Evolutionary conservation across 345 rosid genomes (phyloP).

Genomic region (Populus ilicifolia): DNA sequence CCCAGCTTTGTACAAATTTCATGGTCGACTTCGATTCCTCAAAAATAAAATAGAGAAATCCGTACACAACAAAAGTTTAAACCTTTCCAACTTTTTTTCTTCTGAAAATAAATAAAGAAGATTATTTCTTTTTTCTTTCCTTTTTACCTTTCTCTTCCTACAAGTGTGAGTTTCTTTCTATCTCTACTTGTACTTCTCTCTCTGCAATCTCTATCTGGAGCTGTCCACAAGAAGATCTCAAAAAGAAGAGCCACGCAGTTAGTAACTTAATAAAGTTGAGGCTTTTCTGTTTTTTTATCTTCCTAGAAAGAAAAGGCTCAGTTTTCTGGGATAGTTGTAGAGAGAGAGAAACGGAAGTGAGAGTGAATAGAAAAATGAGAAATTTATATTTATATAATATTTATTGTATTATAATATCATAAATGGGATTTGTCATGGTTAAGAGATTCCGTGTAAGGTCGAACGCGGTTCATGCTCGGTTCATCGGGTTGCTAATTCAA

Average conservation of each 20-base stretch:
- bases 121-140: background rate
- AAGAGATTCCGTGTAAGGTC: too few species aligned
- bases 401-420: too few species aligned
- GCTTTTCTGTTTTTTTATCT: background rate
- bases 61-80: background rate
- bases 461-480: too few species aligned
- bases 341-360: background rate
- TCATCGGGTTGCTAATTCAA: too few species aligned
- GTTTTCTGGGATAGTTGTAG: background rate
- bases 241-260: conserved; percentile 15
- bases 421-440: too few species aligned
- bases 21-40: conserved; percentile 14
- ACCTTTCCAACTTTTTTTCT: conserved; percentile 24
- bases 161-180: background rate
- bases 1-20: conserved; percentile 21
- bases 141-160: background rate
- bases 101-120: conserved; percentile 7
- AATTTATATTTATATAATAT: background rate
- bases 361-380: background rate
- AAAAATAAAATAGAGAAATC: conserved; percentile 9
- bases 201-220: conserved; percentile 32
- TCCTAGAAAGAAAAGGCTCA: conserved; percentile 10
- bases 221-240: conserved; percentile 31
- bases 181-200: background rate
- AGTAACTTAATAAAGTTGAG: background rate